Evolutionary conservation across 441 rosid species (phyloP), one percentile per base, ranked within the genome.

Genomic region (Bruguiera hainesii): DNA sequence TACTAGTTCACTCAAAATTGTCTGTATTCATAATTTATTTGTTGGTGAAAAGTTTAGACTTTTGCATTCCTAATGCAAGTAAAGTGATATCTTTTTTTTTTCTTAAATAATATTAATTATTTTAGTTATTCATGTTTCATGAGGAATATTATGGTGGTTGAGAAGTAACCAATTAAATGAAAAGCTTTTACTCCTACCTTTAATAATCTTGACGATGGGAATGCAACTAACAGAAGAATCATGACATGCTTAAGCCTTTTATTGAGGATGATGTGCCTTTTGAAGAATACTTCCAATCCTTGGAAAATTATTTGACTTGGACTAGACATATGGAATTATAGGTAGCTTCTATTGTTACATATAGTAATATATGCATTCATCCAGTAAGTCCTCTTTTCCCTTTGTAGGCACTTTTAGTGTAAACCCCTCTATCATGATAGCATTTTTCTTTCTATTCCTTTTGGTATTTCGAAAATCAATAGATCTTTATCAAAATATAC

Each of bases 261-360:
- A 86, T 93, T 10, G 97, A 93, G 85, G 98, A 93, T 79, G 97
- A 86, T 52, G 79, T 88, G 23, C 96, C 96, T 0, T 93, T 90
- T 76, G 91, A 89, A 61, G 93, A 93, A 63, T 93, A 93, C 64
- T 87, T 93, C 71, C 83, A 76, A 69, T 83, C 81, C 63, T 89
- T 90, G 97, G 90, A 83, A 57, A 80, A 79, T 29, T 97, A 89
- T 81, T 93, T 93, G 56, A 86, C 97, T 30, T 93, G 98, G 98
- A 95, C 98, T 56, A 97, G 98, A 55, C 89, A 93, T 75, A 89
- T 93, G 96, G 98, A 93, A 71, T 71, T 89, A 70, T 97, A 93
- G 60, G 98, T 97, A 57, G 89, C 95, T 77, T 93, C 97, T 75
- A 91, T 90, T 71, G 95, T 89, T 67, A 89, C 89, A 0, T 81